Evolutionary conservation across 345 rosid species (phyloP).

Genomic region (Corchorus capsularis): DNA sequence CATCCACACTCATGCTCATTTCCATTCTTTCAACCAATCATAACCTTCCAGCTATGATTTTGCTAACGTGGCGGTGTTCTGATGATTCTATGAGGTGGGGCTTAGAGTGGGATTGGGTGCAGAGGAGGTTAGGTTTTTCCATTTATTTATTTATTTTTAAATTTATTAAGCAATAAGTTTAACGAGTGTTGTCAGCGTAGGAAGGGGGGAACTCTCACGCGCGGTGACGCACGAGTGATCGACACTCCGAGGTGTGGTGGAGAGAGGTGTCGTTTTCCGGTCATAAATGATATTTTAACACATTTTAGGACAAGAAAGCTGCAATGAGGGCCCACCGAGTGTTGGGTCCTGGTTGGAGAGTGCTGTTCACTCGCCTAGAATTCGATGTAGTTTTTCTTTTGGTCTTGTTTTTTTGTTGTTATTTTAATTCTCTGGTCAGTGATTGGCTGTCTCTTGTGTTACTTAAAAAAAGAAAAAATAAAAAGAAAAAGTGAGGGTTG

Average conservation of each 20-base stretch:
- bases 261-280: constrained; percentile 19
- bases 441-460: constrained; percentile 33
- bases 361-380: constrained; percentile 7
- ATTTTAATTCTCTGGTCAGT: constrained; percentile 30
- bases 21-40: not conserved
- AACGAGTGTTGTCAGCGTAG: constrained; percentile 32
- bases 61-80: not conserved
- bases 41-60: not conserved
- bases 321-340: not conserved
- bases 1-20: not conserved
- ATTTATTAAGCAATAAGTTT: constrained; percentile 27
- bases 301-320: constrained; percentile 17
- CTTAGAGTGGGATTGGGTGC: not conserved
- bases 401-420: not conserved
- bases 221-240: constrained; percentile 17
- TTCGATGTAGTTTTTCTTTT: constrained; percentile 27
- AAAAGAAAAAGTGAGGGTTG: constrained; percentile 13
- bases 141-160: not conserved
- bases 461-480: not conserved
- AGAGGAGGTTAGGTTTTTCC: constrained; percentile 15
- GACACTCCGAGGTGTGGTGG: not conserved
- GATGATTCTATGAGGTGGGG: not conserved
- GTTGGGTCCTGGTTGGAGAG: constrained; percentile 24
- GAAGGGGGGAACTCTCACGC: constrained; percentile 23
- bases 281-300: constrained; percentile 17